Base-by-base conservation (phyloP, 2,329 filamentous ascomycete genomes). In the Phialophora chinensis region DNA sequence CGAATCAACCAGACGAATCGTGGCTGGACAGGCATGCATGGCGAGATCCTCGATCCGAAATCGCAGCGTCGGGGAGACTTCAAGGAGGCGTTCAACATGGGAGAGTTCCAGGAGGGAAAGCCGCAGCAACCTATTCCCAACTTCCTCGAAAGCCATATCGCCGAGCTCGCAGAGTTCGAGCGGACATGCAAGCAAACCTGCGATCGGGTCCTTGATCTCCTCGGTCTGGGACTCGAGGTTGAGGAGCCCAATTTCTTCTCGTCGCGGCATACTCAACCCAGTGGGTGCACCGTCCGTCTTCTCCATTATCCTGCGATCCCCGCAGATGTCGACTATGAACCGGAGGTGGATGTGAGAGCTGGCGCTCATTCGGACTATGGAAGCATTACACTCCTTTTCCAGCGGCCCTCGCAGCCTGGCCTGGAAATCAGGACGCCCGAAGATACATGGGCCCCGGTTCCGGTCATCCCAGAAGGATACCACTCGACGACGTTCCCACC, bases 51-150 rank as follows among this genome's bases (percentile, higher is more conserved):
- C 11, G 94, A 98, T 76, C 92, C 93, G 2, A 87, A 88, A 72
- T 88, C 88, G 63, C 93, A 97, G 77, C 87, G 88, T 78, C 91
- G 91, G 83, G 74, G 92, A 17, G 93, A 97, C 75, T 92, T 92
- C 73, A 97, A 97, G 83, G 92, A 97, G 91, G 92, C 90, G 44
- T 94, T 98, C 84, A 99, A 98, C 81, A 90, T 98, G 75, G 92
- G 90, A 70, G 87, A 92, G 72, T 96, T 95, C 75, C 75, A 82
- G 65, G 72, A 87, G 69, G 85, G 87, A 72, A 88, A 88, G 78
- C 85, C 90, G 14, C 88, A 90, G 68, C 94, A 98, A 77, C 89
- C 90, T 8, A 82, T 98, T 1, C 93, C 94, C 0, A 74, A 81
- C 1, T 83, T 86, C 7, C 83, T 98, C 1, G 75, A 80, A 17